Evolutionary conservation across 2,329 filamentous ascomycete genomes (phyloP), one percentile per base, ranked within the genome.

Genomic region (Sclerotinia sclerotiorum): DNA sequence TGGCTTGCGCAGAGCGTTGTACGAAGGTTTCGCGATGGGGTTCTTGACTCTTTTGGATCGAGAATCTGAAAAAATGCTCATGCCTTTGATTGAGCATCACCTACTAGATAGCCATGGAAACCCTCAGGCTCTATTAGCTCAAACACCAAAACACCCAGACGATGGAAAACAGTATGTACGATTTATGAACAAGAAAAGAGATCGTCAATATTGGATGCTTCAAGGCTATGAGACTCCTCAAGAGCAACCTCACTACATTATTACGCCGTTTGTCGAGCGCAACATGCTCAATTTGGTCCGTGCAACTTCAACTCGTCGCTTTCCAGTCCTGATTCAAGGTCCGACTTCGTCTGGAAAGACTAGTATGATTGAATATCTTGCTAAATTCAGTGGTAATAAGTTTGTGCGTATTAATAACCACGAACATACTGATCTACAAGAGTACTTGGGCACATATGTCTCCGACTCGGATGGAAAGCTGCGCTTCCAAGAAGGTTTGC

Each of bases 401-500:
- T 99, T 98, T 77, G 93, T 99, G 55, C 88, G 95, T 70, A 99
- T 99, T 83, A 99, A 99, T 81, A 99, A 99, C 74, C 95, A 99
- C 79, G 96, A 99, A 77, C 95, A 99, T 76, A 99, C 95, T 0
- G 95, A 99, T 78, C 82, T 99, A 49, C 95, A 99, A 79, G 96
- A 99, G 77, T 99, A 99, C 76, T 82, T 99, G 7, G 95, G 95
- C 24, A 97, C 93, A 0, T 99, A 99, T 74, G 84, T 97, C 1
- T 97, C 95, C 2, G 91, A 90, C 32, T 81, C 88, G 0, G 91
- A 97, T 76, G 96, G 96, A 6, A 92, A 91, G 70, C 83, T 99
- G 54, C 87, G 85, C 15, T 99, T 97, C 75, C 93, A 97, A 77
- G 96, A 99, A 79, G 95, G 95, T 65, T 85, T 98, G 5, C 84